These are phyloP conservation scores for Codiaeum variegatum DNA, from an alignment of 441 rosid genomes.

Conservation along the genomic window DNA sequence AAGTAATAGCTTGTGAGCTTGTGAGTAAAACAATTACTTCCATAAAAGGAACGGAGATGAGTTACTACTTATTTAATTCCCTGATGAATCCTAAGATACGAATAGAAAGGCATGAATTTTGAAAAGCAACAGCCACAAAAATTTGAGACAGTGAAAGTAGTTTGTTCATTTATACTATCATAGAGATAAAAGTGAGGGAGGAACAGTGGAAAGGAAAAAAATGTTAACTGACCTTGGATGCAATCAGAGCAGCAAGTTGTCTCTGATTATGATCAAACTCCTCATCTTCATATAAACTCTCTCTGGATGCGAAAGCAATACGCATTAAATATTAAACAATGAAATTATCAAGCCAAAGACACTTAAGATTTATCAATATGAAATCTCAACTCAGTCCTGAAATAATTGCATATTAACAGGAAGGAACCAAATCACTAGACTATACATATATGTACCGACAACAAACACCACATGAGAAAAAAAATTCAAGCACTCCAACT, in stretches of 20 bases:
- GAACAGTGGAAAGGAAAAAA: neutral
- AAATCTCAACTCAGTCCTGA: neutral
- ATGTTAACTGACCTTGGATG: conserved; percentile 59
- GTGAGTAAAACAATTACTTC: neutral
- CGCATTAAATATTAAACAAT: neutral
- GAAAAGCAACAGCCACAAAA: neutral
- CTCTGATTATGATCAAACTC: conserved; percentile 89
- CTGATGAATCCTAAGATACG: neutral
- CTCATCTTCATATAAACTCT: conserved; percentile 94
- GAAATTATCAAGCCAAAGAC: neutral
- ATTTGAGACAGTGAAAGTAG: neutral
- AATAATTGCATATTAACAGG: neutral
- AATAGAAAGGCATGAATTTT: neutral
- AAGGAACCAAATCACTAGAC: neutral
- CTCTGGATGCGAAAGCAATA: conserved; percentile 38
- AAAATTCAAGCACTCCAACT: neutral
- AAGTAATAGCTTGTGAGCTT: neutral
- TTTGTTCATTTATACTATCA: neutral
- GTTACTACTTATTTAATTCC: neutral
- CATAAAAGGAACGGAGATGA: neutral
- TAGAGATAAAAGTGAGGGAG: neutral
- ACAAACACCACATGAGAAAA: neutral
- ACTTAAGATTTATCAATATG: neutral
- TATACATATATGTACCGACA: neutral
- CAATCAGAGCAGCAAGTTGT: conserved; percentile 88